Conservation (phyloP, 1,284 basidiomycete genomes). For the Sporisorium reilianum region DNA sequence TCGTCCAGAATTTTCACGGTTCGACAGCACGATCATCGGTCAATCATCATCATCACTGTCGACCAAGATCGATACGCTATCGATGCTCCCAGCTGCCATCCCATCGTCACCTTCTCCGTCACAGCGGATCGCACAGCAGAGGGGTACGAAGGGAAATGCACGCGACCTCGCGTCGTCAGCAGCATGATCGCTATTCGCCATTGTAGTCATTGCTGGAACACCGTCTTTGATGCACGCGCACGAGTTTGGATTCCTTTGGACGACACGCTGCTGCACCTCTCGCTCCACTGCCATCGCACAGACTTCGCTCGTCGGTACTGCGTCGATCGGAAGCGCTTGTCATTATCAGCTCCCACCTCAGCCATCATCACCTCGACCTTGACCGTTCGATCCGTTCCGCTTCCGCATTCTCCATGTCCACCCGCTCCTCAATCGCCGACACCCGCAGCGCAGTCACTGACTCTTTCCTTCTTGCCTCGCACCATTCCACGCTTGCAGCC, state of each 20-base stretch:
- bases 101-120: neutral
- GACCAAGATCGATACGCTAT: too few relatives aligned
- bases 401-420: constrained; percentile 19
- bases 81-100: neutral
- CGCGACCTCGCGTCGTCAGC: neutral
- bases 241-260: neutral
- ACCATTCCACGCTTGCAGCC: constrained; percentile 4
- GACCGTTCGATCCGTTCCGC: neutral
- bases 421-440: neutral
- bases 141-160: neutral
- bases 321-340: neutral
- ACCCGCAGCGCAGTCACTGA: constrained; percentile 9
- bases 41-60: neutral
- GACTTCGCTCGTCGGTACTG: neutral
- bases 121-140: neutral
- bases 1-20: neutral
- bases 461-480: neutral
- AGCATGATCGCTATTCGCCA: neutral
- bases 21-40: constrained; percentile 1
- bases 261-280: neutral
- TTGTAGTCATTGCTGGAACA: too few relatives aligned
- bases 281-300: neutral
- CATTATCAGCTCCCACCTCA: neutral
- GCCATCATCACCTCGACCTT: neutral
- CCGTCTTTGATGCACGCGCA: neutral